Evolutionary conservation across 2,329 filamentous ascomycete species (phyloP).

Genomic region (Xylaria sp.): DNA sequence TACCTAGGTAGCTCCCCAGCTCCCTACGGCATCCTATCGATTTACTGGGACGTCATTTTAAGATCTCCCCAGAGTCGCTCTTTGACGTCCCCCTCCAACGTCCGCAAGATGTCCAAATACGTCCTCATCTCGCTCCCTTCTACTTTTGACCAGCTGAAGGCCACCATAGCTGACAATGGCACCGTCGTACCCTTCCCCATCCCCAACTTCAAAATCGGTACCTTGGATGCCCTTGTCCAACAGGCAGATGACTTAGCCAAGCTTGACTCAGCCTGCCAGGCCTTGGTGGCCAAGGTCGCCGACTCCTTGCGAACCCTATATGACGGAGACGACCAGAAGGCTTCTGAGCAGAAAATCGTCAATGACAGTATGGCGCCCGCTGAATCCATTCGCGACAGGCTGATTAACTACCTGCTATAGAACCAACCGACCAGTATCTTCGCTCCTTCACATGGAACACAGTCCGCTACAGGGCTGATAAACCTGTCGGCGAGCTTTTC

Average conservation of each 20-base stretch:
- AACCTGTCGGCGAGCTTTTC: constrained; percentile 86
- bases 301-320: constrained; percentile 86
- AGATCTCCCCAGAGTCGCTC: constrained; percentile 27
- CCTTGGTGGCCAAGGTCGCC: constrained; percentile 86
- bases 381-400: constrained; percentile 19
- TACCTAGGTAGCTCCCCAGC: neutral
- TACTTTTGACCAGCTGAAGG: constrained; percentile 78
- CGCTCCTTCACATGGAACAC: constrained; percentile 95
- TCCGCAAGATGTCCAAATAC: constrained; percentile 68
- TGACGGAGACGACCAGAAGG: constrained; percentile 84
- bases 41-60: constrained; percentile 35
- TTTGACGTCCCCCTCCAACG: constrained; percentile 29
- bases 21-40: constrained; percentile 2
- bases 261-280: constrained; percentile 82
- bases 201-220: constrained; percentile 97
- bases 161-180: constrained; percentile 81
- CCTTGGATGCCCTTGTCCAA: constrained; percentile 91
- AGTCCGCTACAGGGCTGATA: constrained; percentile 95
- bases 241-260: constrained; percentile 96
- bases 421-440: constrained; percentile 95
- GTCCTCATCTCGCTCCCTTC: constrained; percentile 90
- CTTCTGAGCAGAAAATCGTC: constrained; percentile 88
- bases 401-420: constrained; percentile 61
- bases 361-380: constrained; percentile 79
- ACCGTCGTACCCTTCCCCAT: constrained; percentile 81